Percentiles rank a stretch among this genome's conserved stretches.
Evolutionary conservation across 306 rosid genomes (phyloP).

Genomic region (Hippophae tibetana): DNA sequence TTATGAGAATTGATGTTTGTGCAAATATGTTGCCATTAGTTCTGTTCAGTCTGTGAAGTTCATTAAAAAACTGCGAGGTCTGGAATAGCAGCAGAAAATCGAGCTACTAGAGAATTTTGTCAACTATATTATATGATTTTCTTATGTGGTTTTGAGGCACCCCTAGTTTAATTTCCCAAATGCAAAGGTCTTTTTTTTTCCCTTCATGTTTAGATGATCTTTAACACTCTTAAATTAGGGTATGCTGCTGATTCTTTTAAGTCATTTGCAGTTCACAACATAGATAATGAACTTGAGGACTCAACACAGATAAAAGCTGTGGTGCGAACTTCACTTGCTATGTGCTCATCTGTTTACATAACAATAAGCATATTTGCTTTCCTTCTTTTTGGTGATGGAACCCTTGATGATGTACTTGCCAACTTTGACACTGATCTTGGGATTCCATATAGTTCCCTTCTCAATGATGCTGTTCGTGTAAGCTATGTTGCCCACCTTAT

Average conservation of each 20-base stretch:
- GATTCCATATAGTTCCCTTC: slow-evolving; percentile 23
- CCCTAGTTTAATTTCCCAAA: no score
- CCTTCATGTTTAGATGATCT: not conserved
- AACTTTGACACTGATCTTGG: slow-evolving; percentile 31
- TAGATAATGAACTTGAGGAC: slow-evolving; percentile 31
- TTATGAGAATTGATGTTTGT: no score
- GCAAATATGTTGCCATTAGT: no score
- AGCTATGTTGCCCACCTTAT: slow-evolving; percentile 30
- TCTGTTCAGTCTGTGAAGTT: no score
- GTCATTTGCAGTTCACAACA: slow-evolving; percentile 29
- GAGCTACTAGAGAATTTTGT: no score
- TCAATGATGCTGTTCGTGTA: slow-evolving; percentile 24
- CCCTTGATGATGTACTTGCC: slow-evolving; percentile 30
- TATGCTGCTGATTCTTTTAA: not conserved
- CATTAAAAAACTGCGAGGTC: no score
- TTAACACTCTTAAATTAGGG: not conserved
- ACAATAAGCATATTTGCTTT: slow-evolving; percentile 35
- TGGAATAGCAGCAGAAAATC: no score
- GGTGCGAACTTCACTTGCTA: slow-evolving; percentile 22
- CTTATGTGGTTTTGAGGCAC: no score
- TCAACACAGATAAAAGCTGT: slow-evolving; percentile 17
- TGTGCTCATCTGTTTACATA: slow-evolving; percentile 27
- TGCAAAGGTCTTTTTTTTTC: not conserved
- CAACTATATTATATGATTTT: no score
- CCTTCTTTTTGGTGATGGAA: slow-evolving; percentile 34